Base-by-base conservation (phyloP, 306 rosid genomes). In the Begonia fuchsioides region DNA sequence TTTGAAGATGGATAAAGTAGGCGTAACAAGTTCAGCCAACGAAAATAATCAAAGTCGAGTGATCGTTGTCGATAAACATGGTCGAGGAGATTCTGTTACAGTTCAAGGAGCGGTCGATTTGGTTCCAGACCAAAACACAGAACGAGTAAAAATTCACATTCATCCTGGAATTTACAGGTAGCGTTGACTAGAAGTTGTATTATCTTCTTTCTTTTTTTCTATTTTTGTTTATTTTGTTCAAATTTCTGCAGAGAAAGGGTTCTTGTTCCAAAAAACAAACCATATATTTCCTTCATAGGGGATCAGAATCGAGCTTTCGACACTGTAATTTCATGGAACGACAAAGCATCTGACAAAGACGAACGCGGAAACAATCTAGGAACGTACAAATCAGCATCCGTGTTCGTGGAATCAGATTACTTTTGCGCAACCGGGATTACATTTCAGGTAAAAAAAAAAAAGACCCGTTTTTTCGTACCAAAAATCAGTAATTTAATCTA, bases 101-200 rank as follows among this genome's bases (percentile, higher is more conserved):
- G 81, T 90, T 70, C 95, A 84, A 71, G 95, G 82, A 19, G 97
- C 95, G 0, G 80, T 85, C 43, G 80, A 90, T 54, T 54, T 85
- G 85, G 79, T 85, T 65, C 92, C 95, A 14, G 38, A 65, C 13
- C 51, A 65, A 15, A 85, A 81, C 51, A 58, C 44, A 11, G 46
- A 69, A 1, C 76, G 98, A 50, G 76, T 79, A 26, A 85, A 85
- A 58, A 90, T 90, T 32, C 75, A 53, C 67, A 77, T 90, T 72
- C 76, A 26, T 55, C 94, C 98, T 3, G 98, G 95, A 54, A 63
- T 73, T 70, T 90, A 90, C 82, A 84, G 94, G 97, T 79, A 19
- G 35, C 8, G 35, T 26, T 26, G 8, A 26, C 35, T 57, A 26
- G 8, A 4, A 26, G 35, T 26, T 26, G 35, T 26, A 4, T 26